Conservation (phyloP, 2,329 filamentous ascomycete genomes). For the Nectriaceae sp. region DNA sequence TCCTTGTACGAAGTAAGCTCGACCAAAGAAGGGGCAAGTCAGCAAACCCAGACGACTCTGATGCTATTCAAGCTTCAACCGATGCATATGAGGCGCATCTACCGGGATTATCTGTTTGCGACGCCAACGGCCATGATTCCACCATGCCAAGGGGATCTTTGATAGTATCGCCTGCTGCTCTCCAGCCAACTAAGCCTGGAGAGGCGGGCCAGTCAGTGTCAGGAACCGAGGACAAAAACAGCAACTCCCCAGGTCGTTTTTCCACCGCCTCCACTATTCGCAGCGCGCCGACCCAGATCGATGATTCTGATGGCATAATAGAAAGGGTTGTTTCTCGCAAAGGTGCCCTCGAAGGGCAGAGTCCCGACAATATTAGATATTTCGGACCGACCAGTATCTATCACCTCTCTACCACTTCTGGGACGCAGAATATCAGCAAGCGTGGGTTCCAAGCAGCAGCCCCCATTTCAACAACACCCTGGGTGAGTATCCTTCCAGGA, state of each 20-base stretch:
- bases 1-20: neutral
- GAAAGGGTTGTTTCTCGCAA: neutral
- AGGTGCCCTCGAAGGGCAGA: neutral
- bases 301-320: neutral
- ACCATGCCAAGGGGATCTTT: too few species aligned
- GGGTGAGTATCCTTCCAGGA: neutral
- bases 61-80: too few species aligned
- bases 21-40: neutral
- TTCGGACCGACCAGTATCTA: neutral
- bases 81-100: too few species aligned
- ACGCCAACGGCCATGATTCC: too few species aligned
- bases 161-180: too few species aligned
- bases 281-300: neutral
- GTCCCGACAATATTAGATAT: neutral
- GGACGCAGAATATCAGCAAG: neutral
- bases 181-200: too few species aligned
- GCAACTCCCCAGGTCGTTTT: neutral
- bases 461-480: neutral
- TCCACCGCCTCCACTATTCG: neutral
- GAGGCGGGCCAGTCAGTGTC: too few species aligned
- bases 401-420: neutral
- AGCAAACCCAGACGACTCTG: too few species aligned
- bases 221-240: neutral
- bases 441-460: neutral
- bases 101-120: too few species aligned